phyloP scores from a whole-genome alignment of 495 filamentous ascomycete genomes.

The Lasiosphaeriaceae sp. region DNA sequence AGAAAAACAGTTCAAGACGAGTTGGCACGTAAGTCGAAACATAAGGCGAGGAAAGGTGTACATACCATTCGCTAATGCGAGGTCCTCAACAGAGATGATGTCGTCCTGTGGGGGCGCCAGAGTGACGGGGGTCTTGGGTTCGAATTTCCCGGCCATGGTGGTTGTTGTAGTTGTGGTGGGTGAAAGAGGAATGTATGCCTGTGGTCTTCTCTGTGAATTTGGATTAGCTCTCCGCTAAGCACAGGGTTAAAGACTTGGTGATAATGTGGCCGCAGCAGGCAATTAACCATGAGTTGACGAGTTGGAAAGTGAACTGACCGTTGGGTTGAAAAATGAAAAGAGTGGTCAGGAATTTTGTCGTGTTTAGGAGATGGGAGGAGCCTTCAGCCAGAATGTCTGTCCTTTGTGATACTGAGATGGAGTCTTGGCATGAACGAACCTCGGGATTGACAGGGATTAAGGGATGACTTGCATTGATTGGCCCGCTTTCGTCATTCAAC shows the following conservation, averaged over 20 bases:
- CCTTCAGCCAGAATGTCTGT: not conserved
- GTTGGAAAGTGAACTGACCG: too few relatives aligned
- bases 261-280: too few relatives aligned
- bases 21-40: not conserved
- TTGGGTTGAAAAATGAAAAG: not conserved
- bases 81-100: conserved; percentile 66
- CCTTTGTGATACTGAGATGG: not conserved
- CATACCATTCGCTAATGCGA: conserved; percentile 80
- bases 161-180: not conserved
- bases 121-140: conserved; percentile 76
- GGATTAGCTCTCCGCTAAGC: too few relatives aligned
- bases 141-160: conserved; percentile 66
- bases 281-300: too few relatives aligned
- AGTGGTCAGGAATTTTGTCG: not conserved
- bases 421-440: not conserved
- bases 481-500: not conserved
- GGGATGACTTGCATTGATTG: not conserved
- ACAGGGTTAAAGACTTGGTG: too few relatives aligned
- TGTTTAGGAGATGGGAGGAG: not conserved
- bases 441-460: not conserved
- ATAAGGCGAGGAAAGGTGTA: not conserved
- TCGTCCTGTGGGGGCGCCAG: conserved; percentile 87
- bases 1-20: not conserved
- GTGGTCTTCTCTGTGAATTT: not conserved
- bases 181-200: not conserved